Evolutionary conservation across 2,329 filamentous ascomycete species (phyloP).

Genomic region (Colletotrichum orbiculare): DNA sequence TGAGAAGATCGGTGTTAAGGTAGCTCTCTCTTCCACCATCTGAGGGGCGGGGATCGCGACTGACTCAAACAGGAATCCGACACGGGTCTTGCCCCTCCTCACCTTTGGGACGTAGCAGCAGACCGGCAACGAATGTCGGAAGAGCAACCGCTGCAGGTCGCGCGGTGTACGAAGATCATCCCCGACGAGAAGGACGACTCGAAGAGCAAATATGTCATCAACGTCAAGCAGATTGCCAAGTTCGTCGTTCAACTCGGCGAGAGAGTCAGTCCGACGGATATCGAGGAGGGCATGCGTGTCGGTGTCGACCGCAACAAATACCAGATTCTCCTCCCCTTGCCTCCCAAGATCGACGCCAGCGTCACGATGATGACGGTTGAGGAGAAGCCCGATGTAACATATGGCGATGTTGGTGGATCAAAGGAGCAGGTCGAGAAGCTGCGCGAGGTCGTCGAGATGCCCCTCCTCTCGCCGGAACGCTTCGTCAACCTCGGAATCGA

Average conservation of each 20-base stretch:
- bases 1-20: constrained; percentile 95
- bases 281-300: constrained; percentile 98
- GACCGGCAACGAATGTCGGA: constrained; percentile 98
- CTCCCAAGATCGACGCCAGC: constrained; percentile 98
- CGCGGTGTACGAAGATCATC: constrained; percentile 99
- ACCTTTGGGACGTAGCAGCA: constrained; percentile 98
- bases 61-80: constrained; percentile 81
- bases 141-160: constrained; percentile 97
- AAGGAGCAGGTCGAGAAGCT: constrained; percentile 99
- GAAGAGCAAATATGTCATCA: constrained; percentile 99
- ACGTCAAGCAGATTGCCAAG: constrained; percentile 99
- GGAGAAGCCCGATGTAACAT: constrained; percentile 99
- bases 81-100: constrained; percentile 95
- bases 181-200: constrained; percentile 94
- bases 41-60: background rate
- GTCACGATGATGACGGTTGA: constrained; percentile 99
- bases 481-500: constrained; percentile 99
- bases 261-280: constrained; percentile 96
- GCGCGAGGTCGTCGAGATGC: constrained; percentile 98
- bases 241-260: constrained; percentile 98
- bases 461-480: constrained; percentile 91
- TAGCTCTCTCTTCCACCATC: constrained; percentile 45
- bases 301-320: constrained; percentile 99
- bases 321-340: constrained; percentile 94
- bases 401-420: constrained; percentile 97